phyloP scores from a whole-genome alignment of 306 rosid genomes.

The Pterocarpus santalinus region DNA sequence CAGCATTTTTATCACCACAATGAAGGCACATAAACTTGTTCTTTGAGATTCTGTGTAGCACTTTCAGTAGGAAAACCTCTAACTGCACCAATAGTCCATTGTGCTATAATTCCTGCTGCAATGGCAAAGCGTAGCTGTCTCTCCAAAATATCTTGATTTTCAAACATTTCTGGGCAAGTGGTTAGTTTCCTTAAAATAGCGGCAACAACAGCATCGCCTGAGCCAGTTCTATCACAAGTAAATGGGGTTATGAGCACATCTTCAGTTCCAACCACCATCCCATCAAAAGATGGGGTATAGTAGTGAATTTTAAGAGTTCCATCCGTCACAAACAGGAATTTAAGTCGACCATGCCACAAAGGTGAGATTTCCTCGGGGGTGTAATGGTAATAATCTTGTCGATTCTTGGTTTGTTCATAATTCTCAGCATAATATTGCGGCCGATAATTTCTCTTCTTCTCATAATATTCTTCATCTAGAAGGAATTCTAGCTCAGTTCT shows the following conservation, averaged over 20 bases:
- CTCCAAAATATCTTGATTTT: conserved; percentile 74
- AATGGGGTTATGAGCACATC: conserved; percentile 94
- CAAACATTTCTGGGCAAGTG: conserved; percentile 80
- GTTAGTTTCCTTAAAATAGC: conserved; percentile 88
- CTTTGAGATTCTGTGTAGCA: conserved; percentile 97
- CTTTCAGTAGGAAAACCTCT: conserved; percentile 94
- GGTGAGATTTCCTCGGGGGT: conserved; percentile 78
- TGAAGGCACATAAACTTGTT: conserved; percentile 95
- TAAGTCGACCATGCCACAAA: conserved; percentile 81
- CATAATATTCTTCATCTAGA: conserved; percentile 78
- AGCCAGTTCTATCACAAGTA: conserved; percentile 97
- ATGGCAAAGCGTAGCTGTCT: conserved; percentile 88
- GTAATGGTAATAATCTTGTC: conserved; percentile 81
- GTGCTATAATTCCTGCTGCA: conserved; percentile 92
- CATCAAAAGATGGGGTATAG: conserved; percentile 79
- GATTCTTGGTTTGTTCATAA: conserved; percentile 77
- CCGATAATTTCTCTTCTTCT: conserved; percentile 71
- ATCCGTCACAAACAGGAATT: conserved; percentile 77
- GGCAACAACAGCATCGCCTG: conserved; percentile 96
- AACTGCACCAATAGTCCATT: conserved; percentile 94
- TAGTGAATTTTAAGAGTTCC: conserved; percentile 89
- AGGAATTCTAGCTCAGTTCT: conserved; percentile 90
- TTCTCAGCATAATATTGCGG: conserved; percentile 85
- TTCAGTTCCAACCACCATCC: conserved; percentile 87
- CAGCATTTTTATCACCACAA: conserved; percentile 70